Evolutionary conservation across 2,329 filamentous ascomycete species (phyloP), one percentile per base, ranked within the genome.

Genomic region (Zymoseptoria brevis): DNA sequence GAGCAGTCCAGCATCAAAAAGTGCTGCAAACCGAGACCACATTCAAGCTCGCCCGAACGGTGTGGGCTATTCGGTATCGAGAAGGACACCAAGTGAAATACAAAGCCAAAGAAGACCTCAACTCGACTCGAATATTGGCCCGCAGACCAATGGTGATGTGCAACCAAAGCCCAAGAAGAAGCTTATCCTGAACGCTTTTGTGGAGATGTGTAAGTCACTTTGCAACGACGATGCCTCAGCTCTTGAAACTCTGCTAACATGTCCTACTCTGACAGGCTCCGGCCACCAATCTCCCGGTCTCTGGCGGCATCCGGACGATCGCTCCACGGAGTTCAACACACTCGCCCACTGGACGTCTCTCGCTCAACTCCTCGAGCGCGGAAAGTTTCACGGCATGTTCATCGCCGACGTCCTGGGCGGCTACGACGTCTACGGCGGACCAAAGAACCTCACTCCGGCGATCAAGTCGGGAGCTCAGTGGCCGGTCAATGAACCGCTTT

Each of bases 401-500:
- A 84, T 87, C 56, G 85, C 85, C 0, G 85, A 87, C 67, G 83
- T 87, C 0, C 76, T 88, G 72, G 84, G 69, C 45, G 83, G 83
- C 5, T 88, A 88, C 67, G 86, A 89, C 74, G 84, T 88, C 4
- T 89, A 87, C 72, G 83, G 83, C 60, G 81, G 84, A 0, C 82
- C 82, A 0, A 72, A 76, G 3, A 85, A 82, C 60, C 76, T 88
- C 2, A 79, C 81, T 2, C 81, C 85, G 0, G 83, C 84, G 0
- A 80, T 87, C 54, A 70, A 78, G 0, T 82, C 83, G 0, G 86
- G 84, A 1, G 83, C 85, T 0, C 86, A 89, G 71, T 88, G 84
- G 80, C 86, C 86, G 0, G 83, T 88, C n/a, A 87, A 87, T 60
- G 86, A 89, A 68, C 86, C 86, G 0, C 68, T 88, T 1, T 79